Conservation (phyloP, 2,329 filamentous ascomycete genomes). For the Colletotrichum lini region DNA sequence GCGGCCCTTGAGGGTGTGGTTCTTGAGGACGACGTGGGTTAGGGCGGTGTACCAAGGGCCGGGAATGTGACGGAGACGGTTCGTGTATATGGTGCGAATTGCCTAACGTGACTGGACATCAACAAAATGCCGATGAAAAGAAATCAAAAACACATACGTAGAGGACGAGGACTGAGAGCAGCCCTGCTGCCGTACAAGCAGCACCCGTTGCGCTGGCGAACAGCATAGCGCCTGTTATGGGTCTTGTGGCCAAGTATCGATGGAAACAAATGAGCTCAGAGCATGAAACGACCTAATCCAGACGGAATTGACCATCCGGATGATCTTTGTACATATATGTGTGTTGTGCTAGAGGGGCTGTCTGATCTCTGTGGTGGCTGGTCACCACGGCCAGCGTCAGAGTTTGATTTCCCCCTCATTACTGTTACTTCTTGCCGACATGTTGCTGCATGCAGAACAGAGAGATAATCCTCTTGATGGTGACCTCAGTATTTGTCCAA, state of each 20-base stretch:
- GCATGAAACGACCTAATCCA: not conserved
- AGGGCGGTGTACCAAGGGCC: constrained; percentile 28
- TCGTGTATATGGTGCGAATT: constrained; percentile 1
- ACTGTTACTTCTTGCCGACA: too few relatives aligned
- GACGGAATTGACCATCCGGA: not conserved
- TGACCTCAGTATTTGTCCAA: too few relatives aligned
- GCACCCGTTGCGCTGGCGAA: not conserved
- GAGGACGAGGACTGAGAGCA: not conserved
- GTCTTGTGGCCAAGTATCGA: not conserved
- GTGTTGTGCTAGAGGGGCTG: too few relatives aligned
- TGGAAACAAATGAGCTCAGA: too few relatives aligned
- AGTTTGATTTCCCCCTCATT: too few relatives aligned
- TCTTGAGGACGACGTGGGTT: constrained; percentile 25
- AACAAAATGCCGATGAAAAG: too few relatives aligned
- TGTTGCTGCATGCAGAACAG: too few relatives aligned
- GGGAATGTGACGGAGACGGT: constrained; percentile 28
- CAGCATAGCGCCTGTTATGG: not conserved
- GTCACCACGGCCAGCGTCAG: too few relatives aligned
- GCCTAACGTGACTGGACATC: not conserved
- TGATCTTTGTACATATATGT: too few relatives aligned
- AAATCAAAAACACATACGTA: too few relatives aligned
- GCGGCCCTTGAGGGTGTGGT: constrained; percentile 23
- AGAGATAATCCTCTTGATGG: too few relatives aligned
- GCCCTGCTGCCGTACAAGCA: not conserved
- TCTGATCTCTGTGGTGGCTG: too few relatives aligned